Evolutionary conservation across 208 protist genomes (phyloP), one percentile per base, ranked within the genome.

Genomic region (Trypanosoma cruzi): DNA sequence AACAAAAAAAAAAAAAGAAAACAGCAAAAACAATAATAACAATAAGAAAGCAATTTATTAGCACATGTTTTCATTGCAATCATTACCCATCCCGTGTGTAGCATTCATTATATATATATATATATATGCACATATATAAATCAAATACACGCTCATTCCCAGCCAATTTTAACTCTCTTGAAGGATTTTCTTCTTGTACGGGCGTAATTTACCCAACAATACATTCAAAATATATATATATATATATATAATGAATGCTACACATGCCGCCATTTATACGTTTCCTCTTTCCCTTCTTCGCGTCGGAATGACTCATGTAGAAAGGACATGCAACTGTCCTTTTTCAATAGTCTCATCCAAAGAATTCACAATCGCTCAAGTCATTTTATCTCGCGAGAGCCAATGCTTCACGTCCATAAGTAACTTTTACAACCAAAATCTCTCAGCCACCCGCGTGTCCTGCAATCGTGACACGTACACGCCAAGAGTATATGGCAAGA

Each of bases 401-500:
- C 0, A 26, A 50, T 68, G 63, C 13, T 36, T 28, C 5, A 28
- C 34, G 0, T 48, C 50, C 63, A 59, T 68, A 46, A 68, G 16
- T 31, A 11, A 14, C 20, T 42, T 60, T 22, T 59, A 50, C 22
- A 68, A n/a, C 24, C 28, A 28, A 49, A 68, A 49, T 52, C 22
- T 50, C 2, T 46, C 37, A 0, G 46, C 36, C 2, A 31, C 63
- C 4, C 28, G 20, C 31, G 13, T 59, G 28, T 68, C 63, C 1
- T 37, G 16, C 14, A 26, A 13, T 11, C 59, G 53, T 20, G 63
- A 37, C 13, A 68, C 4, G 34, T 68, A 68, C 10, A 68, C 40
- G 40, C 63, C 59, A 20, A 68, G 20, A 68, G 20, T 59, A 50
- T 59, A 32, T 68, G 63, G 26, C 50, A 59, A n/a, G 50, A 24